Conservation (phyloP, 352 stramenopile species). For the Peronospora farinosa region DNA sequence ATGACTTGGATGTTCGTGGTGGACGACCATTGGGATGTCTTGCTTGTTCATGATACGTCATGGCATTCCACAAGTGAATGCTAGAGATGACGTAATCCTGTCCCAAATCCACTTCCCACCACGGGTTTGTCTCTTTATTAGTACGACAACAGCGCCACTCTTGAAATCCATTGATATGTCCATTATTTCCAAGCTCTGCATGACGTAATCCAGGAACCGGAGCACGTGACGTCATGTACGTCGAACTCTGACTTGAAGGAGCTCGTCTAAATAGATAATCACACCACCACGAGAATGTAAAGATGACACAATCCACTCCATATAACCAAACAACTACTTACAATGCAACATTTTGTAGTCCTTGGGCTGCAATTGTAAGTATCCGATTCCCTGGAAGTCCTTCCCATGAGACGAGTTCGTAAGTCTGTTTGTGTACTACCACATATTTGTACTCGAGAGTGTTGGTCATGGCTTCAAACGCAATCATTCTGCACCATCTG, state of each 20-base stretch:
- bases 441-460: constrained; percentile 81
- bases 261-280: constrained; percentile 7
- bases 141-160: constrained; percentile 68
- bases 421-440: constrained; percentile 32
- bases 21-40: constrained; percentile 37
- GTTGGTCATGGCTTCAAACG: constrained; percentile 17
- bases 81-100: constrained; percentile 27
- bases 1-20: constrained; percentile 34
- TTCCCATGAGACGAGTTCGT: constrained; percentile 62
- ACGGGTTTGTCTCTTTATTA: constrained; percentile 45
- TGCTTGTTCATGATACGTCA: constrained; percentile 64
- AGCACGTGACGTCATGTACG: constrained; percentile 29
- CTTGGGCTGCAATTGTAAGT: constrained; percentile 36
- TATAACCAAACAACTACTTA: constrained; percentile 24
- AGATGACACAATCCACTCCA: too few relatives aligned
- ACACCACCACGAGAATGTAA: not conserved
- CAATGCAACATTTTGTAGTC: constrained; percentile 42
- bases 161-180: constrained; percentile 56
- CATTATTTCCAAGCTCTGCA: constrained; percentile 54
- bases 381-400: constrained; percentile 62
- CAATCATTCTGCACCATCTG: constrained; percentile 34
- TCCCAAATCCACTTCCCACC: constrained; percentile 69
- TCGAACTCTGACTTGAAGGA: constrained; percentile 48
- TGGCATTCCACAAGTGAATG: constrained; percentile 60
- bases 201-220: constrained; percentile 38